A percentile compares a stretch with the other conserved stretches of the same genome.
These are phyloP conservation scores for Hirsutella rhossiliensis DNA, from an alignment of 2,329 filamentous ascomycete genomes.

Conservation along the genomic window DNA sequence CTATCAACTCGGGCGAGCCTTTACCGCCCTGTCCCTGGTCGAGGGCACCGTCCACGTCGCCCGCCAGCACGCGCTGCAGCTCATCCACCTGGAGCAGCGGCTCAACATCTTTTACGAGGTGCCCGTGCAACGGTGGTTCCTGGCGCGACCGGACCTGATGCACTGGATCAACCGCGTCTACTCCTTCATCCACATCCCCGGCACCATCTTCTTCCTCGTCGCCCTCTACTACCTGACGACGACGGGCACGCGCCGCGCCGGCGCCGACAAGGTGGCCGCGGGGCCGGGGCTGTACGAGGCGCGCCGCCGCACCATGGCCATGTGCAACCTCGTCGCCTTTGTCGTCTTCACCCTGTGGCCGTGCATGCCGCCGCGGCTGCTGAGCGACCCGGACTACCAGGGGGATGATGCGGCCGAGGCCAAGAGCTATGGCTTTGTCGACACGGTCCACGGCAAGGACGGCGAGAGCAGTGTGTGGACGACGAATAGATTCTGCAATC, in stretches of 20 bases:
- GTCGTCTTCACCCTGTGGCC: conserved; percentile 50
- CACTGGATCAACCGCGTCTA: conserved; percentile 61
- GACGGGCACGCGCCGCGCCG: conserved; percentile 35
- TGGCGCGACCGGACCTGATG: conserved; percentile 42
- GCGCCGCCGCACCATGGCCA: conserved; percentile 46
- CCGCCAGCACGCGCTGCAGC: conserved; percentile 53
- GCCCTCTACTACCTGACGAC: conserved; percentile 61
- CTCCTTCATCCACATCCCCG: conserved; percentile 69
- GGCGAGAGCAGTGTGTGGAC: conserved; percentile 57
- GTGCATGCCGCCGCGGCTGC: conserved; percentile 50
- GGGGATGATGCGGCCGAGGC: conserved; percentile 45
- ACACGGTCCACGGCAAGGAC: conserved; percentile 40
- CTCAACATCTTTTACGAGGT: conserved; percentile 55
- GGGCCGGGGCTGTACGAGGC: conserved; percentile 40
- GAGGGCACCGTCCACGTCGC: conserved; percentile 57
- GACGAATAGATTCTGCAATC: conserved; percentile 56
- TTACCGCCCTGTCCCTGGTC: conserved; percentile 56
- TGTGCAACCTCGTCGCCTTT: conserved; percentile 50
- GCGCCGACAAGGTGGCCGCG: conserved; percentile 17
- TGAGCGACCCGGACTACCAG: conserved; percentile 41
- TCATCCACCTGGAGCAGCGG: conserved; percentile 53
- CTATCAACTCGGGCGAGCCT: conserved; percentile 62
- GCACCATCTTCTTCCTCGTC: conserved; percentile 61
- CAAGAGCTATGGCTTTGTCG: conserved; percentile 48
- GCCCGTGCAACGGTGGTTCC: conserved; percentile 45